Conservation (phyloP, 2,329 filamentous ascomycete species). For the Rutstroemia sydowiana region DNA sequence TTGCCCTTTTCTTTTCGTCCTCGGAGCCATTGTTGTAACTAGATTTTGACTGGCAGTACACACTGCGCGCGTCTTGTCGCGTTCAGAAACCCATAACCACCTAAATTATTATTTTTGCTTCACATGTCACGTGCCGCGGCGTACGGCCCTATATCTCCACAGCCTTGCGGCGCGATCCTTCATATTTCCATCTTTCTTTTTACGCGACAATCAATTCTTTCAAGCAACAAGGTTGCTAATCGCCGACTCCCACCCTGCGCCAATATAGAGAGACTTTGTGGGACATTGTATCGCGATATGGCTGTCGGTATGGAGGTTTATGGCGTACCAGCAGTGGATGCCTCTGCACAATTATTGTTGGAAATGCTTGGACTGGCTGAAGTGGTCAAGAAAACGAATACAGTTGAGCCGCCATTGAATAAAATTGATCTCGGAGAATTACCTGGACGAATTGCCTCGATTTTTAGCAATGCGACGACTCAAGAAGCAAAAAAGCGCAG, state of each 20-base stretch:
- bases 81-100: background rate
- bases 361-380: slow-evolving; percentile 53
- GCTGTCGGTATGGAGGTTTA: slow-evolving; percentile 42
- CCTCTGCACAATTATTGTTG: slow-evolving; percentile 47
- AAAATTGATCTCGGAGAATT: slow-evolving; percentile 57
- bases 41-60: slow-evolving; percentile 9
- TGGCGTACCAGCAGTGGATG: slow-evolving; percentile 45
- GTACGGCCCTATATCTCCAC: background rate
- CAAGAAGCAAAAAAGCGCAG: slow-evolving; percentile 36
- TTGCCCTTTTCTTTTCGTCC: slow-evolving; percentile 20
- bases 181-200: background rate
- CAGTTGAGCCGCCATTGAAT: slow-evolving; percentile 67
- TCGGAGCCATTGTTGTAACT: slow-evolving; percentile 26
- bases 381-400: slow-evolving; percentile 47
- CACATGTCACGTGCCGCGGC: background rate
- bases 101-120: slow-evolving; percentile 6
- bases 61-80: slow-evolving; percentile 11
- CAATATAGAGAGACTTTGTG: background rate
- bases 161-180: background rate
- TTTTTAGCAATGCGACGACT: slow-evolving; percentile 32
- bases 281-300: background rate
- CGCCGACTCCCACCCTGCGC: background rate
- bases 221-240: background rate
- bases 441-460: slow-evolving; percentile 36
- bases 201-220: slow-evolving; percentile 5